Evolutionary conservation across 768 basidiomycete genomes (phyloP), one percentile per base, ranked within the genome.

Genomic region (Russula lepida): DNA sequence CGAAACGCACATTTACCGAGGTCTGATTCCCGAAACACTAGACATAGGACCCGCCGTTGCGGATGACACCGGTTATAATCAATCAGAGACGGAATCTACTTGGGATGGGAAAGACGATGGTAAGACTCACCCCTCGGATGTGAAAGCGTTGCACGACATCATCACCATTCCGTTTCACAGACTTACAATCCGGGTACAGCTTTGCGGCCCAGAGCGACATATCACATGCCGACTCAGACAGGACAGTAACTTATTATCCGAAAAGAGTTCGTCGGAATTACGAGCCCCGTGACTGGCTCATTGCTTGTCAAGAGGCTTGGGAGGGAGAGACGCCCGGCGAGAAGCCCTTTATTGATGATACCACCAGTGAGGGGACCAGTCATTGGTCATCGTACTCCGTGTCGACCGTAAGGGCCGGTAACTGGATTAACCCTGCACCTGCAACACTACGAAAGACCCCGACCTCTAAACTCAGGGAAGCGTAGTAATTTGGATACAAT

Each of bases 41-140:
- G 52, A 58, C 52, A 58, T 46, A 54, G 25, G 52, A 17, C 37
- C 21, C 30, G 39, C 4, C 4, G 41, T 27, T 35, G 15, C 32
- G 12, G 13, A 25, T 58, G 23, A 63, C 23, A 35, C 52, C 46
- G 35, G 23, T 35, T 27, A 25, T 48, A 35, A 39, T 43, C 21
- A 54, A 27, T 52, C 49, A 39, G 56, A 54, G 47, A 19, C 50
- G 15, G 61, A 54, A 17, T 63, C 64, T 6, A 52, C 35, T 19
- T 65, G 64, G 64, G 41, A 32, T 17, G 57, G 64, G 28, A 65
- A 65, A 32, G 50, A 63, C 27, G 60, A 63, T 33, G 56, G 64
- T 65, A 28, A 56, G 62, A 21, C 28, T 27, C 25, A 39, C 33
- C 30, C 19, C 30, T 19, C 30, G 39, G 4, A 37, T 53, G 32